Conservation (phyloP, 2,329 filamentous ascomycete genomes). For the Aspergillus fructus region DNA sequence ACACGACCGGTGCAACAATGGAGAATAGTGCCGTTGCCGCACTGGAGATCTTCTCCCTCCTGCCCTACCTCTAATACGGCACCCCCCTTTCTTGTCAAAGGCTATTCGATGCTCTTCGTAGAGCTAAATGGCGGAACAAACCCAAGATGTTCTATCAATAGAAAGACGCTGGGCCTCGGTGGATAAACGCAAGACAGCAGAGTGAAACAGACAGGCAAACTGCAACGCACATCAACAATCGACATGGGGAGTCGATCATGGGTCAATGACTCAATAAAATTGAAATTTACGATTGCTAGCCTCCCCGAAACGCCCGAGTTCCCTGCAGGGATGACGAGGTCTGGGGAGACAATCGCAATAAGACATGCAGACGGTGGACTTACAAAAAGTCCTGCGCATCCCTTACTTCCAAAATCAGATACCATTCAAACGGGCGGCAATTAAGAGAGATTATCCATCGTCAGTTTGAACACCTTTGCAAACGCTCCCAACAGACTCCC, state of each 20-base stretch:
- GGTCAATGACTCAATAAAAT: background rate
- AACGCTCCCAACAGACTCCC: background rate
- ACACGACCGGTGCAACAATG: background rate
- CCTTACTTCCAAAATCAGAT: background rate
- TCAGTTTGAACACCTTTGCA: background rate
- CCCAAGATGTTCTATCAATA: no score
- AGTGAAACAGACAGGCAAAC: background rate
- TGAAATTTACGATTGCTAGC: background rate
- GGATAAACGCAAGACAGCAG: no score
- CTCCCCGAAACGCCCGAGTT: background rate
- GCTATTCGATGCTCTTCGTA: no score
- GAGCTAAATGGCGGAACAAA: no score
- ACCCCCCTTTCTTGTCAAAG: no score
- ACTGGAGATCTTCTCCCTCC: background rate
- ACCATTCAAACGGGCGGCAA: background rate
- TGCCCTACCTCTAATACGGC: background rate
- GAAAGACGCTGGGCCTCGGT: no score
- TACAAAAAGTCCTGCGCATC: background rate
- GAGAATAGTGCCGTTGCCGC: background rate
- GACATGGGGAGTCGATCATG: background rate
- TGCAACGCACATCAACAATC: background rate
- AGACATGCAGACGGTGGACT: background rate
- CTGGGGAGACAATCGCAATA: background rate
- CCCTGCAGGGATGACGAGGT: conserved; percentile 1
- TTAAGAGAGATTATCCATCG: background rate